Conservation (phyloP, 331 rosid genomes). For the Quercus tomentella region DNA sequence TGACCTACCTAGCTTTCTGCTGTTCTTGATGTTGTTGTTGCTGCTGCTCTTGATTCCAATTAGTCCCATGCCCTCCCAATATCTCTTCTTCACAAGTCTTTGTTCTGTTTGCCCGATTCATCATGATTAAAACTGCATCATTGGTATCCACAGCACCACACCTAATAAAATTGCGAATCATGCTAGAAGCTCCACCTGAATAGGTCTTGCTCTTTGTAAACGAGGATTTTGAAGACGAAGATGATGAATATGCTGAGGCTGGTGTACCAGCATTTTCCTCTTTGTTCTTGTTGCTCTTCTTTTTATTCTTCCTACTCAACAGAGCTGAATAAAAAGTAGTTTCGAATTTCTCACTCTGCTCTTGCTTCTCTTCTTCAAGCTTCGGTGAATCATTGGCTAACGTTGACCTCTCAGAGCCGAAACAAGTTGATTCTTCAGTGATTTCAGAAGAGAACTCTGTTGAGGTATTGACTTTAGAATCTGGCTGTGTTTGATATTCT, state of each 20-base stretch:
- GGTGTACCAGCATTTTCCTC: constrained; percentile 27
- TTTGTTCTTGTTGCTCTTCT: constrained; percentile 15
- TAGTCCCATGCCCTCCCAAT: constrained; percentile 37
- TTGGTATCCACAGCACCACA: constrained; percentile 61
- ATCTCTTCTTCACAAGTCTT: constrained; percentile 27
- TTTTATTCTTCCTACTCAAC: constrained; percentile 23
- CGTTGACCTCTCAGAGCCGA: constrained; percentile 50
- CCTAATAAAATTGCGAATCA: constrained; percentile 51
- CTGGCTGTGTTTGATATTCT: constrained; percentile 14
- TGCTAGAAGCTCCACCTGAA: constrained; percentile 41
- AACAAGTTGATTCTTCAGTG: constrained; percentile 46
- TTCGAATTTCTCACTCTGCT: constrained; percentile 25
- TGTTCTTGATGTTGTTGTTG: constrained; percentile 19
- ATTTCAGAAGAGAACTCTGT: constrained; percentile 39
- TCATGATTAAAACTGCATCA: constrained; percentile 40
- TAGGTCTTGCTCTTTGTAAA: constrained; percentile 46
- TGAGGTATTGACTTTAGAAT: constrained; percentile 21
- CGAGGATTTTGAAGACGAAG: constrained; percentile 31
- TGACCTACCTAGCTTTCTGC: constrained; percentile 33
- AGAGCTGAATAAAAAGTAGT: constrained; percentile 32
- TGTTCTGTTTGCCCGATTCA: constrained; percentile 18
- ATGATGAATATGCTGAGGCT: constrained; percentile 26
- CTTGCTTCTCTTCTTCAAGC: constrained; percentile 37
- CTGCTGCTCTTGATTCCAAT: constrained; percentile 36
- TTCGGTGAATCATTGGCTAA: constrained; percentile 42